These are phyloP conservation scores for Collybiopsis confluens DNA, from an alignment of 768 basidiomycete species.

Conservation along the genomic window DNA sequence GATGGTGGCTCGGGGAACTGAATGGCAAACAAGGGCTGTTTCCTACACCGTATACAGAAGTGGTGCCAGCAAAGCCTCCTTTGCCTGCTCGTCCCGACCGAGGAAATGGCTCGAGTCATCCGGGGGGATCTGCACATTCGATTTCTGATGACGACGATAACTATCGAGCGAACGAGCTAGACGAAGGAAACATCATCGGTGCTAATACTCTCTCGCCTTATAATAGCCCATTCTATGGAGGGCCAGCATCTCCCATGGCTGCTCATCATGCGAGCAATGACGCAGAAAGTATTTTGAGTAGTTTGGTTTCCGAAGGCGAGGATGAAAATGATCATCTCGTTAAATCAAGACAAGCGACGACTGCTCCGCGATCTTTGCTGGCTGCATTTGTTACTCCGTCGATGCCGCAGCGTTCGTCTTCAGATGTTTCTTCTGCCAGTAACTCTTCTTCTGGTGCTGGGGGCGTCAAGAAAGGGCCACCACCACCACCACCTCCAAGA, in stretches of 20 bases:
- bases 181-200: conserved; percentile 48
- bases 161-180: conserved; percentile 30
- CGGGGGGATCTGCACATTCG: conserved; percentile 19
- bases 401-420: conserved; percentile 11
- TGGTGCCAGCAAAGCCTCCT: conserved; percentile 30
- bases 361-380: conserved; percentile 1
- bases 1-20: conserved; percentile 87
- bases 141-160: conserved; percentile 17
- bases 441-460: not conserved
- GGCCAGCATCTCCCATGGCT: not conserved
- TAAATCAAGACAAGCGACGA: not conserved
- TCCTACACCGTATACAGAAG: conserved; percentile 73
- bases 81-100: conserved; percentile 20
- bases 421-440: conserved; percentile 5
- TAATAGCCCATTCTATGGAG: conserved; percentile 41
- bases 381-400: conserved; percentile 5
- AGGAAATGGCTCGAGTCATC: not conserved
- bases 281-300: conserved; percentile 25
- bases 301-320: not conserved
- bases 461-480: conserved; percentile 45
- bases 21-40: conserved; percentile 74
- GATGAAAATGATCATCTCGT: conserved; percentile 6
- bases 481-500: conserved; percentile 64
- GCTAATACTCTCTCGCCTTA: conserved; percentile 37
- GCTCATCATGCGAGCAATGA: conserved; percentile 13